phyloP scores from a whole-genome alignment of 192 early-diverging fungal genomes.

The Linnemannia schmuckeri region DNA sequence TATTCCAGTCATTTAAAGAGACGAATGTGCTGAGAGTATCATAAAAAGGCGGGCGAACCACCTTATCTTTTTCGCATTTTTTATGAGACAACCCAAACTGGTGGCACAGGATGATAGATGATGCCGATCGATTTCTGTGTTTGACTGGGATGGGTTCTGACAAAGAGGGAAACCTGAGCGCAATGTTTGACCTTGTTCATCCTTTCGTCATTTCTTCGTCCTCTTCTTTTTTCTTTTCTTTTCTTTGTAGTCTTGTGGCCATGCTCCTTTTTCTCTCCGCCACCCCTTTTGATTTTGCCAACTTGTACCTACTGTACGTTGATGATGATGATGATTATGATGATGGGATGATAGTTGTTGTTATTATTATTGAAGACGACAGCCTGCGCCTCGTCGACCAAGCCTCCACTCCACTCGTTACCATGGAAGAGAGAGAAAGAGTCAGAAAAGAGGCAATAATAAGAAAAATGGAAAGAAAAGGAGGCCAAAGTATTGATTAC shows the following conservation, averaged over 20 bases:
- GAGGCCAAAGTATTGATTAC: neutral
- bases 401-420: neutral
- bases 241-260: neutral
- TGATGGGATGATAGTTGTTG: neutral
- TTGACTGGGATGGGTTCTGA: neutral
- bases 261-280: neutral
- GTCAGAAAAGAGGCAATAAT: neutral
- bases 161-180: neutral
- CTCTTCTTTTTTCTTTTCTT: neutral
- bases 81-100: too few species aligned
- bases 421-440: neutral
- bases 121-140: neutral
- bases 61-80: too few species aligned
- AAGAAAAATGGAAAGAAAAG: too few species aligned
- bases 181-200: neutral
- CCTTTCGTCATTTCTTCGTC: neutral
- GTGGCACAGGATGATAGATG: neutral
- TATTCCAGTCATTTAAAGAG: too few species aligned
- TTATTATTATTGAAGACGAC: neutral
- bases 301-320: neutral
- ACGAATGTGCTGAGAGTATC: too few species aligned
- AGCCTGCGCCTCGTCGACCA: neutral
- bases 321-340: too few species aligned
- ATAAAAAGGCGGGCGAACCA: too few species aligned
- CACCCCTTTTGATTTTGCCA: neutral